Evolutionary conservation across 2,329 filamentous ascomycete genomes (phyloP), one percentile per base, ranked within the genome.

Genomic region (Fusarium armeniacum): DNA sequence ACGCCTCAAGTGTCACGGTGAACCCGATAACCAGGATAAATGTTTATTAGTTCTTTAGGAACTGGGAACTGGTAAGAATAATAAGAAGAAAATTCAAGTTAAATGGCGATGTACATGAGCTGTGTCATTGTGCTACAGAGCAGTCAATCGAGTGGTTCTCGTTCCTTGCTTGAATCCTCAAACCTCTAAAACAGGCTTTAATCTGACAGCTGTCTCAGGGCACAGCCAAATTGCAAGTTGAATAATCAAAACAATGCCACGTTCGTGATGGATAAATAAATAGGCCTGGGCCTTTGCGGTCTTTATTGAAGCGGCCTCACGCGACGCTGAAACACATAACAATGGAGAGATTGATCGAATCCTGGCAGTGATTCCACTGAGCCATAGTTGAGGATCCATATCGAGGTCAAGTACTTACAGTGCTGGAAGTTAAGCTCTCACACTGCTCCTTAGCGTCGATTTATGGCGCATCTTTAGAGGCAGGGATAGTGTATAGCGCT

Each of bases 361-460:
- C 49, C 49, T 52, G 13, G 35, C n/a, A 30, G 49, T 22, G 35
- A 44, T 44, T 44, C 16, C 16, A 18, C 22, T 26, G 24, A 44
- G 16, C 18, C n/a, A 26, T 26, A 44, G 22, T 44, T 26, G 24
- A 3, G 41, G 24, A 44, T 24, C 13, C 40, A 43, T n/a, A n/a
- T 24, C 4, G 12, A 22, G 12, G 38, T 32, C 30, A 65, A 47
- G 67, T 70, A 68, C 30, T 52, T 30, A 70, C 67, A 69, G 68
- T 70, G 68, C 38, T 44, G 16, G n/a, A 16, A 1, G 36, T 30
- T 49, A 38, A 45, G 12, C 60, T 58, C 59, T 56, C 68, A 52
- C 68, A 70, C 68, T 53, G 68, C 64, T 50, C 58, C 45, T 65
- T 71, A 70, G 68, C 63, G 67, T 43, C 67, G 67, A 70, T 71